Evolutionary conservation across 352 stramenopile species (phyloP).

Genomic region (Phytopythium delawarense): DNA sequence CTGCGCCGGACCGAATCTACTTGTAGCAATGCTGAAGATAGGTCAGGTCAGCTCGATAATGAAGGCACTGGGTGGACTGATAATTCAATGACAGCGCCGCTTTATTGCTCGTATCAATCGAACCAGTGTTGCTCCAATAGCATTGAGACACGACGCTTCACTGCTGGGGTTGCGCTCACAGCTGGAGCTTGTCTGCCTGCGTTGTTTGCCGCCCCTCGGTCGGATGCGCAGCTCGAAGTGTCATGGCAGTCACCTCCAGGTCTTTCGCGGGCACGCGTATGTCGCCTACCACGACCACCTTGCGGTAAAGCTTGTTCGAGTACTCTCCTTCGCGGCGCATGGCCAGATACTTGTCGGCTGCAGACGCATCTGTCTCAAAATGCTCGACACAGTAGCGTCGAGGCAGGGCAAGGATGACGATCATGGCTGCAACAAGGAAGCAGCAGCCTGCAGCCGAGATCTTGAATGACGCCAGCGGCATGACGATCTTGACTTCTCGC

Average conservation of each 20-base stretch:
- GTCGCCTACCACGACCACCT: neutral
- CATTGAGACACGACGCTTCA: too few species aligned
- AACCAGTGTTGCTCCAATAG: too few species aligned
- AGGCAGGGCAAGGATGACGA: constrained; percentile 23
- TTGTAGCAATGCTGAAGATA: neutral
- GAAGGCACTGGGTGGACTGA: too few species aligned
- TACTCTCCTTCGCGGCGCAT: constrained; percentile 13
- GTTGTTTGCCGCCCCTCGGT: too few species aligned
- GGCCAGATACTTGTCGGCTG: constrained; percentile 20
- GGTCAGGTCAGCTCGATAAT: too few species aligned
- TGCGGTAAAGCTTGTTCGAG: neutral
- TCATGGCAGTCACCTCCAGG: neutral
- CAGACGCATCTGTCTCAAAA: constrained; percentile 21
- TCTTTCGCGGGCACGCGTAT: neutral
- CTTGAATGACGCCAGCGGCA: constrained; percentile 26
- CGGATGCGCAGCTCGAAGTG: neutral
- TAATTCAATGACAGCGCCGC: too few species aligned
- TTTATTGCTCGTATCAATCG: too few species aligned
- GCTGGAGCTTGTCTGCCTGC: neutral
- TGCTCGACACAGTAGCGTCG: constrained; percentile 19
- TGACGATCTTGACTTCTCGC: constrained; percentile 23
- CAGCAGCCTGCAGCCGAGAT: constrained; percentile 24
- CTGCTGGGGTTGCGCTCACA: neutral
- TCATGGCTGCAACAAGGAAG: constrained; percentile 18
- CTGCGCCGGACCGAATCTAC: too few species aligned